Conservation (phyloP, 495 filamentous ascomycete species). For the Apodospora peruviana region DNA sequence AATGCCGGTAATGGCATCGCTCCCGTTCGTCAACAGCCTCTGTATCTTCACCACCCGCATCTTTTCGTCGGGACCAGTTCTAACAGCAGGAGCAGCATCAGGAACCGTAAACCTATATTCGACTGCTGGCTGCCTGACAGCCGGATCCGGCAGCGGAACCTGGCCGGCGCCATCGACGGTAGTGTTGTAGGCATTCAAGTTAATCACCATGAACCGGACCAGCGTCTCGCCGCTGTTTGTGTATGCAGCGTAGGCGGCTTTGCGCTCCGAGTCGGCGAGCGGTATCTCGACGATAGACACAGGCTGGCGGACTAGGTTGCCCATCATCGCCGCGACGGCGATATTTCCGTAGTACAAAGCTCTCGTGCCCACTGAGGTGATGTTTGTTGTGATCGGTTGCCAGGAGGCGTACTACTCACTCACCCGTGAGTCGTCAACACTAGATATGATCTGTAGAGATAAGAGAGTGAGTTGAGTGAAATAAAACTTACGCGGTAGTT, state of each 20-base stretch:
- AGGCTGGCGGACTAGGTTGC: conserved; percentile 23
- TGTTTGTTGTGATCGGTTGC: conserved; percentile 54
- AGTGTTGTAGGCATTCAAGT: conserved; percentile 57
- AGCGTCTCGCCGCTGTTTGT: conserved; percentile 29
- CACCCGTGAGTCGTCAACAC: too few relatives aligned
- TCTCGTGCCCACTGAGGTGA: conserved; percentile 53
- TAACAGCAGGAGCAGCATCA: background rate
- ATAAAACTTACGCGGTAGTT: conserved; percentile 48
- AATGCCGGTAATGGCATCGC: conserved; percentile 56
- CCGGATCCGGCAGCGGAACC: conserved; percentile 8
- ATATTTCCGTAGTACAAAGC: conserved; percentile 63
- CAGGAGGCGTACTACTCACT: conserved; percentile 35
- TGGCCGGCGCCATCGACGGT: conserved; percentile 39
- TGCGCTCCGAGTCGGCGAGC: conserved; percentile 34
- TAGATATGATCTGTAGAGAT: too few relatives aligned
- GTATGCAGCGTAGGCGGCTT: conserved; percentile 58
- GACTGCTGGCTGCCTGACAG: conserved; percentile 21
- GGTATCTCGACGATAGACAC: conserved; percentile 40
- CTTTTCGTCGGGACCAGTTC: background rate
- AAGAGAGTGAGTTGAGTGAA: background rate
- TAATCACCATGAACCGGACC: conserved; percentile 49
- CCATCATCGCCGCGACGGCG: conserved; percentile 53
- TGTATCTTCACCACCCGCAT: conserved; percentile 28
- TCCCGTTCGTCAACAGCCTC: conserved; percentile 55
- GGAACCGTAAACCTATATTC: conserved; percentile 40